Evolutionary conservation across 2,329 filamentous ascomycete genomes (phyloP), one percentile per base, ranked within the genome.

Genomic region (Xylariaceae sp.): DNA sequence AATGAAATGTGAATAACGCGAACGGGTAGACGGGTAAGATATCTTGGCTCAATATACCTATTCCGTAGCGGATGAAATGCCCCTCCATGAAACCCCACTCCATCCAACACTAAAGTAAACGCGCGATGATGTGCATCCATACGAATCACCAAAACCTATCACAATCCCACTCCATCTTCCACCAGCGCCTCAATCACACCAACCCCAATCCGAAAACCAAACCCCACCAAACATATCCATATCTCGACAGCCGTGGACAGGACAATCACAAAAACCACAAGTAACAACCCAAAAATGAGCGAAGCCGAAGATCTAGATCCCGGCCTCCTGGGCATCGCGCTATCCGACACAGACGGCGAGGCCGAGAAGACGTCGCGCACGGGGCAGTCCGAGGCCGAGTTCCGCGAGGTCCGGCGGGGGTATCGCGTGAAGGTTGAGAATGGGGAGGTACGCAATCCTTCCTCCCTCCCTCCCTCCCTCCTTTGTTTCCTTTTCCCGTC

Each of bases 371-470:
- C 51, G 7, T 54, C 47, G 44, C 60, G 51, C 59, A 55, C 54
- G 3, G 67, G 47, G 59, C 79, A 81, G 63, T 74, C 79, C 0
- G 78, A 81, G 55, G 74, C 72, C 15, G 73, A 74, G 1, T 82
- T 80, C 59, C 73, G 73, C 56, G 69, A 66, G 5, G 69, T 83
- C 2, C 75, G 73, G 63, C 65, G 61, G 4, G 67, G 61, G 1
- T 83, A 83, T 54, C 61, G 59, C 15, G 70, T 70, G 19, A 81
- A 79, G 59, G 62, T 80, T 36, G 78, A 83, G 62, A 79, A 82
- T 55, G 80, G 80, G 54, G 70, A 82, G 60, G 80, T 81, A 63
- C 57, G 72, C 30, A 13, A 10, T 15, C 22, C n/a, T 30, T 40
- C 47, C 36, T 49, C 7, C 37, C 7, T 32, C 16, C 32, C 43